A percentile compares a stretch with the other conserved stretches of the same genome.
phyloP scores from a whole-genome alignment of 2,329 filamentous ascomycete genomes.

The Pleoardoris graminearum region DNA sequence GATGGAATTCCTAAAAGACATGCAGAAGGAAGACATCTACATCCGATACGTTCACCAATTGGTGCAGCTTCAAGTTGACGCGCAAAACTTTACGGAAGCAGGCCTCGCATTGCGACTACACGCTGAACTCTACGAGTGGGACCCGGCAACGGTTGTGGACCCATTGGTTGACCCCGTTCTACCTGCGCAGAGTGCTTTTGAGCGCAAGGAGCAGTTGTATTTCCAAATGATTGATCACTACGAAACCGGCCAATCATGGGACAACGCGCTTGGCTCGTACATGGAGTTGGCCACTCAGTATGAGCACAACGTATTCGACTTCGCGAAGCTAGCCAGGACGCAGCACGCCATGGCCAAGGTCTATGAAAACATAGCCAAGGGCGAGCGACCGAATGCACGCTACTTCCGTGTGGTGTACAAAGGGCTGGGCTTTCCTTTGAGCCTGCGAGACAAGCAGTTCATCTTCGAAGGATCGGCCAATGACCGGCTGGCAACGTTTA shows the following conservation, averaged over 20 bases:
- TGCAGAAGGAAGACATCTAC: slow-evolving; percentile 97
- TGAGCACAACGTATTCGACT: slow-evolving; percentile 86
- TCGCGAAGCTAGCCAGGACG: slow-evolving; percentile 84
- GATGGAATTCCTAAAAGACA: slow-evolving; percentile 95
- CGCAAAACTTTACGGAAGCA: slow-evolving; percentile 81
- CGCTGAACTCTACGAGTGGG: slow-evolving; percentile 92
- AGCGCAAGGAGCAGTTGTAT: slow-evolving; percentile 88
- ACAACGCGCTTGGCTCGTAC: slow-evolving; percentile 83
- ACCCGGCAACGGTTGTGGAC: slow-evolving; percentile 67
- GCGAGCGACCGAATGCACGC: slow-evolving; percentile 74
- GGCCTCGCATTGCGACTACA: slow-evolving; percentile 87
- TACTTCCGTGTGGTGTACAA: slow-evolving; percentile 93
- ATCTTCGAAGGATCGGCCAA: slow-evolving; percentile 81
- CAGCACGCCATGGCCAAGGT: slow-evolving; percentile 90
- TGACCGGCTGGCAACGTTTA: slow-evolving; percentile 80
- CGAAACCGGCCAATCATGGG: slow-evolving; percentile 93
- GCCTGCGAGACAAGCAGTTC: slow-evolving; percentile 85
- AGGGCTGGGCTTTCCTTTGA: slow-evolving; percentile 82
- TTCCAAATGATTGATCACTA: slow-evolving; percentile 95
- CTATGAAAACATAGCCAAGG: slow-evolving; percentile 84
- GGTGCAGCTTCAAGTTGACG: slow-evolving; percentile 72
- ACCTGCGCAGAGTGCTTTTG: slow-evolving; percentile 82
- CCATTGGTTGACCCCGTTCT: slow-evolving; percentile 75
- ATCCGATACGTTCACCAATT: slow-evolving; percentile 94
- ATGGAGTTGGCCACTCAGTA: slow-evolving; percentile 91